These are phyloP conservation scores for Theileria luwenshuni DNA, from an alignment of 169 alveolate genomes.

Conservation along the genomic window DNA sequence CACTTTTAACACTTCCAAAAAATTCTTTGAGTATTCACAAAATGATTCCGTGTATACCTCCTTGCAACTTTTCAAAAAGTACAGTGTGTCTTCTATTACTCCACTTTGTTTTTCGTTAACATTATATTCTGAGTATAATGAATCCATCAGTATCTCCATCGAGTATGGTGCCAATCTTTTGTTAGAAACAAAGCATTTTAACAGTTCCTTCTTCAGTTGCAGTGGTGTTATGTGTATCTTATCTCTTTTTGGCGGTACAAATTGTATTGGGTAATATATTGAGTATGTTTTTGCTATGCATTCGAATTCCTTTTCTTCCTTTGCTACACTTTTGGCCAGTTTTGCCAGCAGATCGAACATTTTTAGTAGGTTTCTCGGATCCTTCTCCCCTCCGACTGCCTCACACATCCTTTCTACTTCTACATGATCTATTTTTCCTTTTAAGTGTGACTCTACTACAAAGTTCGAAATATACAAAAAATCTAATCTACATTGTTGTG, in stretches of 20 bases:
- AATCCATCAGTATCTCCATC: slow-evolving; percentile 58
- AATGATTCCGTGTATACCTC: slow-evolving; percentile 43
- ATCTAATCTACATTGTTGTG: slow-evolving; percentile 58
- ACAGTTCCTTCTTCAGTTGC: slow-evolving; percentile 49
- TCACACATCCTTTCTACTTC: slow-evolving; percentile 23
- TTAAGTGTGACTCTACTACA: slow-evolving; percentile 20
- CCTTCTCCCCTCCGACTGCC: slow-evolving; percentile 57
- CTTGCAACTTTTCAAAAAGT: slow-evolving; percentile 37
- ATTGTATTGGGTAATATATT: slow-evolving; percentile 60
- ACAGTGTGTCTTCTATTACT: slow-evolving; percentile 37
- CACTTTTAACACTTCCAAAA: slow-evolving; percentile 33
- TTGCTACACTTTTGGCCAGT: slow-evolving; percentile 13
- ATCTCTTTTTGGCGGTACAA: slow-evolving; percentile 64
- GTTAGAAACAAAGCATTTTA: slow-evolving; percentile 29
- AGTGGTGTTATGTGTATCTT: slow-evolving; percentile 44
- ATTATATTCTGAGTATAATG: slow-evolving; percentile 43
- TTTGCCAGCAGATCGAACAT: slow-evolving; percentile 46
- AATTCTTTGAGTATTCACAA: slow-evolving; percentile 15
- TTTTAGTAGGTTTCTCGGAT: slow-evolving; percentile 55
- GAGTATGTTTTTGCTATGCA: slow-evolving; percentile 29
- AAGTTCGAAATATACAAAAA: slow-evolving; percentile 41
- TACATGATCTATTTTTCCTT: neutral
- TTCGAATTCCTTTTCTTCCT: slow-evolving; percentile 29
- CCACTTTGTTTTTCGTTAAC: slow-evolving; percentile 30
- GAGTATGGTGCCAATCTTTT: slow-evolving; percentile 30